Base-by-base conservation (phyloP, 306 rosid genomes). In the Quercus ilex region DNA sequence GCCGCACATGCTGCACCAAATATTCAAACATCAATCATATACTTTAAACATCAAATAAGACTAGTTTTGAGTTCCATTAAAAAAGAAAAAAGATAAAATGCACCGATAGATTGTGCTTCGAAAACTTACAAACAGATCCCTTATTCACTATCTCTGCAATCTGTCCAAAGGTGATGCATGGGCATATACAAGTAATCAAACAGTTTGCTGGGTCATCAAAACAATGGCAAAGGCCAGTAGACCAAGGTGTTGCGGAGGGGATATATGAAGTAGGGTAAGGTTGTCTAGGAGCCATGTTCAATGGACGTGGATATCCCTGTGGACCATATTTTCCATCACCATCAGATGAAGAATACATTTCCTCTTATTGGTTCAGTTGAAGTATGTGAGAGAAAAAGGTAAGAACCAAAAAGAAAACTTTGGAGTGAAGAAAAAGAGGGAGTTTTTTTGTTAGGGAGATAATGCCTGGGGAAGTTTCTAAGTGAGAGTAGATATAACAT, bases 81-180 rank as follows among this genome's bases (percentile, higher is more conserved):
- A 10, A 10, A 13, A 12, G 17, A 12, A 49, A 10, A 49, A 49
- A 23, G 23, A 3, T 6, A 49, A 49, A 2, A 49, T 10, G 53
- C 53, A 13, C 53, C 53, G 12, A 10, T 49, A 49, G 53, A 49
- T 49, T 49, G 53, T 49, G 53, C 4, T 49, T 49, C 4, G 1
- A 49, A 49, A 49, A 26, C 69, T 63, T 63, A 63, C 69, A 63
- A 28, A 63, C 30, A 5, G 69, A 19, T n/a, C 69, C 69, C 69
- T 63, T 63, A 26, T 63, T 63, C 28, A 63, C 69, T 21, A 63
- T 63, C 28, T 63, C 69, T 19, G 69, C 69, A 63, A 63, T 9
- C 69, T 63, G 69, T 26, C 69, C 69, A 63, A 63, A 63, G 69
- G 69, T 63, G 28, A 63, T 26, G 28, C 69, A 63, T 28, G 69